These are phyloP conservation scores for Xylaria sp. DNA, from an alignment of 2,329 filamentous ascomycete genomes.

Conservation along the genomic window DNA sequence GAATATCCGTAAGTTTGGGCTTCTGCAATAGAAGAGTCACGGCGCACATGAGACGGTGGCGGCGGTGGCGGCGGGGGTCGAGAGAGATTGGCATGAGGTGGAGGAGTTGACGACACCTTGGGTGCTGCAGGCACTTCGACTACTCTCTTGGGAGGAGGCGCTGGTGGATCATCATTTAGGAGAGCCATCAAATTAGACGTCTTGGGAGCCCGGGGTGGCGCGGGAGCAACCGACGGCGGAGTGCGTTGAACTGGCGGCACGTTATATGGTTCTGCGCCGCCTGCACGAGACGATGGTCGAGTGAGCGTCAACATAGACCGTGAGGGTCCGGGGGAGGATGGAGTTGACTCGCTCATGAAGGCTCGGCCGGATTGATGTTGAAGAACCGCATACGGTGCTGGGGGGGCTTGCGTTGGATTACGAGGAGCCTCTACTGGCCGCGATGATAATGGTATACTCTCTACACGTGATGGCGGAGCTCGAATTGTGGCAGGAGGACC, in stretches of 20 bases:
- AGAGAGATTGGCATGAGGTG: conserved; percentile 58
- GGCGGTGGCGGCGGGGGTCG: conserved; percentile 56
- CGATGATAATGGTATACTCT: conserved; percentile 56
- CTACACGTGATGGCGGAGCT: conserved; percentile 54
- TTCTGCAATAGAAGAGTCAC: conserved; percentile 57
- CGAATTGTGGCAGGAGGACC: conserved; percentile 55
- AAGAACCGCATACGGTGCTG: conserved; percentile 53
- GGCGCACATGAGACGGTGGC: conserved; percentile 58
- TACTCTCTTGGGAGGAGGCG: conserved; percentile 61
- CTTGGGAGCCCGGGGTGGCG: conserved; percentile 60
- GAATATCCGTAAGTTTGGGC: conserved; percentile 60
- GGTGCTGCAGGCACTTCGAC: conserved; percentile 58
- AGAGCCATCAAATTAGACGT: conserved; percentile 72
- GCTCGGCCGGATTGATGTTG: conserved; percentile 56
- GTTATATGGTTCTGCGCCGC: conserved; percentile 49
- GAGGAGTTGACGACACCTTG: conserved; percentile 63
- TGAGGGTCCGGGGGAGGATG: conserved; percentile 55
- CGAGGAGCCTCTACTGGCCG: conserved; percentile 59
- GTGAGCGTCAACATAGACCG: conserved; percentile 50
- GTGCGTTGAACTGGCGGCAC: conserved; percentile 53
- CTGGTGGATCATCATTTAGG: conserved; percentile 69
- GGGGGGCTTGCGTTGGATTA: conserved; percentile 50
- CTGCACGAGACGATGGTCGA: conserved; percentile 48
- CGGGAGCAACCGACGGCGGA: conserved; percentile 55
- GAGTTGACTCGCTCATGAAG: conserved; percentile 55